Percentiles rank a stretch among this genome's conserved stretches.
Evolutionary conservation across 495 filamentous ascomycete genomes (phyloP).

Genomic region (Aspergillus avenaceus): DNA sequence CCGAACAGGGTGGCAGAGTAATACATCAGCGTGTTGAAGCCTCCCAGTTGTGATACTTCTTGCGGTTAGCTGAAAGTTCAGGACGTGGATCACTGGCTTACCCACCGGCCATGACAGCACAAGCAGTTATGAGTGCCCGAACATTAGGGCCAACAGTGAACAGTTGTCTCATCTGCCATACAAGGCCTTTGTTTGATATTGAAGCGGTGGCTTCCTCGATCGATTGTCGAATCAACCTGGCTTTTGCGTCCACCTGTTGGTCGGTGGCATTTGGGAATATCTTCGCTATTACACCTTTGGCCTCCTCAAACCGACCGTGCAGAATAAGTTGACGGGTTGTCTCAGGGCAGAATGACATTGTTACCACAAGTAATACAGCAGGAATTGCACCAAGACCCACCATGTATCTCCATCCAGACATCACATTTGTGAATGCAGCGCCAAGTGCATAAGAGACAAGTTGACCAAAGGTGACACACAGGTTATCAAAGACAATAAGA

Average conservation of each 20-base stretch:
- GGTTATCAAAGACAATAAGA: conserved; percentile 51
- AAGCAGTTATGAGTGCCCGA: conserved; percentile 41
- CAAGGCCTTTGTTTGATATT: conserved; percentile 17
- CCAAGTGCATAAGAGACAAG: conserved; percentile 48
- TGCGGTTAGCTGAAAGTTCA: conserved; percentile 2
- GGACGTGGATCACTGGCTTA: not conserved
- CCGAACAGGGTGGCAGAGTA: conserved; percentile 49
- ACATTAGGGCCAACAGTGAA: conserved; percentile 39
- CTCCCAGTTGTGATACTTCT: conserved; percentile 32
- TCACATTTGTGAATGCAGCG: conserved; percentile 43
- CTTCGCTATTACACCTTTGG: conserved; percentile 25
- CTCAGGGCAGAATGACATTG: conserved; percentile 46
- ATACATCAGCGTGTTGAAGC: conserved; percentile 46
- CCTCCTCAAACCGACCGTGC: conserved; percentile 36
- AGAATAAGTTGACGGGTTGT: conserved; percentile 47
- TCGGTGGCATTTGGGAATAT: conserved; percentile 35
- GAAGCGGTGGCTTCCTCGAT: conserved; percentile 25
- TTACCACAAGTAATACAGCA: conserved; percentile 35
- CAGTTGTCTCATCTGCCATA: conserved; percentile 40
- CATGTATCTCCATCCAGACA: conserved; percentile 47
- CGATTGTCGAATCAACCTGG: conserved; percentile 30
- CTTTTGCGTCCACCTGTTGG: conserved; percentile 35
- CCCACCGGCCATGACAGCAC: conserved; percentile 35
- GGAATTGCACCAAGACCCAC: conserved; percentile 44
- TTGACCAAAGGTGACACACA: conserved; percentile 50